These are phyloP conservation scores for Sporothrix euskadiensis DNA, from an alignment of 2,329 filamentous ascomycete species.

Conservation along the genomic window DNA sequence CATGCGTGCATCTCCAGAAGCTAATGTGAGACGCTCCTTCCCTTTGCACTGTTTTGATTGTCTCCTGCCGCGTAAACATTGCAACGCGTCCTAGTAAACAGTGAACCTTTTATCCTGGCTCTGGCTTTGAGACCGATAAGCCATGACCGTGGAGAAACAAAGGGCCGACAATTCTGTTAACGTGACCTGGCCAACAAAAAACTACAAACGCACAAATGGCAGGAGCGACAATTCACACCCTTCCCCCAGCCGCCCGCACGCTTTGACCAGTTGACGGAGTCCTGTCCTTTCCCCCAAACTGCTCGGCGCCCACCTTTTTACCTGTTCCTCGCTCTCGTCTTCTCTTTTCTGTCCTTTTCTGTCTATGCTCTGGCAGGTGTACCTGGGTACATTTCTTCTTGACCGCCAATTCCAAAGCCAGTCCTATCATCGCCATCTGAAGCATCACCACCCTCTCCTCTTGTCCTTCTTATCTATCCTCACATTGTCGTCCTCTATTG, in stretches of 20 bases:
- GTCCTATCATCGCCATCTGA: neutral
- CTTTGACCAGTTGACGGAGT: neutral
- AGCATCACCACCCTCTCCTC: neutral
- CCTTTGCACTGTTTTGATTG: neutral
- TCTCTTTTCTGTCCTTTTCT: neutral
- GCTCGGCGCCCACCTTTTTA: neutral
- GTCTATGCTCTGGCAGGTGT: neutral
- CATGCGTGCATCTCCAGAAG: neutral
- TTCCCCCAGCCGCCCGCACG: neutral
- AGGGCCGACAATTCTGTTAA: neutral
- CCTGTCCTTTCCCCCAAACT: neutral
- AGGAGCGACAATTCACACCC: neutral
- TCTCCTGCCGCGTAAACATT: neutral
- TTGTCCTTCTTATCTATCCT: neutral
- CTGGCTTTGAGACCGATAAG: neutral
- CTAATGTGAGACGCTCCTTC: neutral
- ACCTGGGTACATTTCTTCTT: neutral
- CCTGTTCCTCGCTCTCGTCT: neutral
- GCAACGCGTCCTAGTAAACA: neutral
- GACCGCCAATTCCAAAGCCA: neutral
- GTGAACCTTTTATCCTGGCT: neutral
- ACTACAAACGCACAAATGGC: neutral
- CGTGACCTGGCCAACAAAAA: neutral
- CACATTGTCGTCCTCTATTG: neutral
- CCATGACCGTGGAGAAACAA: neutral